These are phyloP conservation scores for Abrus pulchellus DNA, from an alignment of 306 rosid species.

Conservation along the genomic window DNA sequence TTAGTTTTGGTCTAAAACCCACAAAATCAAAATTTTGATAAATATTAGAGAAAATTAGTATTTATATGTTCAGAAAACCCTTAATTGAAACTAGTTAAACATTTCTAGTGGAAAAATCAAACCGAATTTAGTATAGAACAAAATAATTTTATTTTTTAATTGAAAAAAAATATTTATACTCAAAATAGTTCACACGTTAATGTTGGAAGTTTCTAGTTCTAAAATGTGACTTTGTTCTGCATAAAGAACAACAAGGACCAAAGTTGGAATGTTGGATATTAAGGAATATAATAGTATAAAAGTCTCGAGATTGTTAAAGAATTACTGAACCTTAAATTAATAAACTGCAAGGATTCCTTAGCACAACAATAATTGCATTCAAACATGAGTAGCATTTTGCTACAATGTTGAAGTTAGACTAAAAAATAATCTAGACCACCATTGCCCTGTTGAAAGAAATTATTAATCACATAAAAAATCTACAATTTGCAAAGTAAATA, in stretches of 20 bases:
- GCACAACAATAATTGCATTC: slow-evolving; percentile 1
- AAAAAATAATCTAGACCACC: background rate
- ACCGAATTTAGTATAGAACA: background rate
- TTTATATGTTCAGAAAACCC: slow-evolving; percentile 17
- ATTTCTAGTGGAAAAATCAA: background rate
- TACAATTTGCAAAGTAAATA: background rate
- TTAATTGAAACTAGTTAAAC: slow-evolving; percentile 27
- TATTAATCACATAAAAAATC: slow-evolving; percentile 11
- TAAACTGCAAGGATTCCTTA: background rate
- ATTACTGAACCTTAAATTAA: slow-evolving; percentile 26
- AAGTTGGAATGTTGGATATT: background rate
- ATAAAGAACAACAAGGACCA: background rate
- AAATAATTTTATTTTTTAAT: background rate
- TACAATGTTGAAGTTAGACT: background rate
- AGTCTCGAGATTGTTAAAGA: background rate
- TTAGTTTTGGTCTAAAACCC: background rate
- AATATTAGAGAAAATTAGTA: background rate
- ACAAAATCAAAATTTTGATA: background rate
- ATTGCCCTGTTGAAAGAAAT: slow-evolving; percentile 18
- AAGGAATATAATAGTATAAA: background rate
- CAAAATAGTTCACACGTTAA: slow-evolving; percentile 4
- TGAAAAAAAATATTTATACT: background rate
- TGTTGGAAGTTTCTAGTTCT: background rate
- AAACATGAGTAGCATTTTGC: background rate
- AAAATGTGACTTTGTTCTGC: background rate